Evolutionary conservation across 345 rosid species (phyloP), one percentile per base, ranked within the genome.

Genomic region (Acer campestre): DNA sequence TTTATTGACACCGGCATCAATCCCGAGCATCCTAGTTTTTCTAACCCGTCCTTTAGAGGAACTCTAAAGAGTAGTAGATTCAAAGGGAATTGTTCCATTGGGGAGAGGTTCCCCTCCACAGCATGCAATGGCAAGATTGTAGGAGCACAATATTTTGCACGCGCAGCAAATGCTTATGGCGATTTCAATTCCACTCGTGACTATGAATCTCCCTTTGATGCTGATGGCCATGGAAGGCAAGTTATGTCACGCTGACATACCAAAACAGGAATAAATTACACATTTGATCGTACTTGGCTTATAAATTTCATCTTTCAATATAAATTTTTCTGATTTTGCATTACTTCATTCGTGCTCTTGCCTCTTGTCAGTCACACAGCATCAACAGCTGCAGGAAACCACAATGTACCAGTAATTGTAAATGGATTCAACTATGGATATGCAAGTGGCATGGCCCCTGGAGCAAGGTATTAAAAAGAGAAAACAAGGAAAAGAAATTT

Each of bases 181-280:
- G 88, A 87, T 75, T 84, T 87, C 76, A 87, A 79, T 49, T 68
- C 85, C 5, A 75, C 81, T 7, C 85, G 82, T 4, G 90, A 85
- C 56, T 75, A 75, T 75, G 82, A 82, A 22, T 87, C 90, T 44
- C 88, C 90, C 17, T 85, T 79, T 64, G 90, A 87, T 63, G 85
- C 88, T 68, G 88, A 83, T 78, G 88, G 90, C n/a, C 90, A 87
- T 67, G 90, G 90, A 81, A 87, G 90, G 90, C 81, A 78, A 82
- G 84, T 80, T 72, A 16, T 62, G 8, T 73, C 16, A 13, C 8
- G 29, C 8, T 69, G 58, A 14, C 12, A 6, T 20, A 49, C 8
- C 59, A 38, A 22, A 4, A 8, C 10, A 12, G 5, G 2, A 22
- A 29, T 22, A 31, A 27, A 31, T 75, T 61, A 10, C 17, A 44